These are phyloP conservation scores for Saksenaea oblongispora DNA, from an alignment of 371 early-diverging fungal species.

Conservation along the genomic window DNA sequence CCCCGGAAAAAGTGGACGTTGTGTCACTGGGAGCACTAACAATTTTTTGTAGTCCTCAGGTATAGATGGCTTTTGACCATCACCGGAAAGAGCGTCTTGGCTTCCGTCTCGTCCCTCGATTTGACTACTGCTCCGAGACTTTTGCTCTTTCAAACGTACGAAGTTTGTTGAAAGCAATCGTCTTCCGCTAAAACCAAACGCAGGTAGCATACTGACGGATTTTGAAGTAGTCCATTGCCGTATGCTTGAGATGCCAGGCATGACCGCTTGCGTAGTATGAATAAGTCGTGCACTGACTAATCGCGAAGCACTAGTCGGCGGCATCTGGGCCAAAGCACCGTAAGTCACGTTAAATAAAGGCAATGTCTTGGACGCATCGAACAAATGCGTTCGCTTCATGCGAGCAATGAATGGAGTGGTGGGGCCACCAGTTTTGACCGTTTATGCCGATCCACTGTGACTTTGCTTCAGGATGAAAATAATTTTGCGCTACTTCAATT, in stretches of 20 bases:
- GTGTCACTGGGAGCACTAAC: slow-evolving; percentile 85
- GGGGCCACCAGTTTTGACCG: no score
- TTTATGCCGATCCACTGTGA: no score
- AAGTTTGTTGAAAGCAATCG: slow-evolving; percentile 5
- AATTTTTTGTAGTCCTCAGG: slow-evolving; percentile 86
- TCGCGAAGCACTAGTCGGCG: slow-evolving; percentile 8
- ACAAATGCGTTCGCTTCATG: slow-evolving; percentile 29
- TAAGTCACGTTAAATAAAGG: slow-evolving; percentile 33
- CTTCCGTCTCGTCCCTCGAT: slow-evolving; percentile 50
- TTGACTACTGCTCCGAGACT: slow-evolving; percentile 14
- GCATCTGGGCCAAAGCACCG: slow-evolving; percentile 26
- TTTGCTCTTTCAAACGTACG: slow-evolving; percentile 10
- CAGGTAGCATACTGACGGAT: no score
- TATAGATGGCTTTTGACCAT: slow-evolving; percentile 62
- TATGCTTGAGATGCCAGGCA: slow-evolving; percentile 24
- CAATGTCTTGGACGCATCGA: slow-evolving; percentile 40
- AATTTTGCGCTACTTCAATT: no score
- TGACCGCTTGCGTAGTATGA: slow-evolving; percentile 25
- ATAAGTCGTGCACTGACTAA: slow-evolving; percentile 14
- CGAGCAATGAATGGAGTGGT: no score
- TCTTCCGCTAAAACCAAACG: not conserved
- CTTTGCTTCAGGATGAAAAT: no score
- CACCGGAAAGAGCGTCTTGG: slow-evolving; percentile 31
- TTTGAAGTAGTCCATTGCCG: not conserved
- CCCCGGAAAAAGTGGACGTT: slow-evolving; percentile 92